Percentiles rank a stretch among this genome's conserved stretches.
Conservation (phyloP, 2,329 filamentous ascomycete species). For the Fusarium sp. region DNA sequence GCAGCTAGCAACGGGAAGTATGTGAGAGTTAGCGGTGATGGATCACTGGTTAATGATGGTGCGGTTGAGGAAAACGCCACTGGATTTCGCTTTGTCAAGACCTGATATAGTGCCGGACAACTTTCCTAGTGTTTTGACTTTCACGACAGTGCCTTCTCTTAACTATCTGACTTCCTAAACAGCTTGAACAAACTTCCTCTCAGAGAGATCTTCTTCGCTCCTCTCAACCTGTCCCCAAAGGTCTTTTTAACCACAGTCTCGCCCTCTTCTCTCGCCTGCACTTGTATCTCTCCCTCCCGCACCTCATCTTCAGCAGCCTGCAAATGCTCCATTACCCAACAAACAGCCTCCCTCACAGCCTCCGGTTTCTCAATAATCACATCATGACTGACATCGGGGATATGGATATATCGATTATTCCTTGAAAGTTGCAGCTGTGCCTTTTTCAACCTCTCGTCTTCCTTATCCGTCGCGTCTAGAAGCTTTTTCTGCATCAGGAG, state of each 20-base stretch:
- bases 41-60: neutral
- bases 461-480: slow-evolving; percentile 24
- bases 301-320: fast-evolving
- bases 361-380: slow-evolving; percentile 32
- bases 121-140: neutral
- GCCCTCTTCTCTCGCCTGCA: fast-evolving
- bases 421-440: slow-evolving; percentile 30
- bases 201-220: neutral
- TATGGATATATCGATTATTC: slow-evolving; percentile 32
- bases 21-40: neutral
- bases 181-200: neutral
- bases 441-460: slow-evolving; percentile 39
- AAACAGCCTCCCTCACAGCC: slow-evolving; percentile 21
- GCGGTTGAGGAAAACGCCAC: neutral
- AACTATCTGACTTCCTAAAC: neutral
- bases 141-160: neutral
- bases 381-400: slow-evolving; percentile 35
- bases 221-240: neutral
- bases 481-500: slow-evolving; percentile 24
- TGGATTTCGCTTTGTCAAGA: neutral
- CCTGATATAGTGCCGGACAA: neutral
- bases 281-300: fast-evolving
- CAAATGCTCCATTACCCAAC: slow-evolving; percentile 34
- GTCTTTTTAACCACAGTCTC: neutral
- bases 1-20: neutral